Base-by-base conservation (phyloP, 73 alveolate genomes). In the Blepharisma stoltei region DNA sequence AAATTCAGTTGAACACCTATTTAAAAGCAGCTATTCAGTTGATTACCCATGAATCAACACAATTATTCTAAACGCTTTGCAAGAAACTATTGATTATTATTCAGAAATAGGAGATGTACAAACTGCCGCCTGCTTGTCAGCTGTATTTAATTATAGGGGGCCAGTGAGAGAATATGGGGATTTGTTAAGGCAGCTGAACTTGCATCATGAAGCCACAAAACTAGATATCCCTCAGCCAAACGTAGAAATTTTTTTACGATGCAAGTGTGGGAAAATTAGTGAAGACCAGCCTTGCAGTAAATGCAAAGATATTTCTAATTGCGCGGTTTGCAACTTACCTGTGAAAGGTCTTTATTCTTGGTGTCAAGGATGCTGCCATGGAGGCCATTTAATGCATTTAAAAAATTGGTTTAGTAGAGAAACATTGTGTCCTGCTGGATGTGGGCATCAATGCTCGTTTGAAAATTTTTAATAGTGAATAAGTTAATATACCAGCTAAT, bases 281-380 rank as follows among this genome's bases (percentile, higher is more conserved):
- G 73, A 60, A 60, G 73, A 60, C 23, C 46, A 38, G 45, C 14
- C 23, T 60, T 60, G 73, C 23, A 8, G 46, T 60, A 25, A 18
- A 9, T 60, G 73, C 23, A 14, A 60, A 20, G 23, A 60, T 60
- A n/a, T 9, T 25, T 71, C 67, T 44, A 43, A 77, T 25, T 82
- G 89, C 49, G 37, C 81, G 6, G 65, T 82, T 18, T 82, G 89
- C 46, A 52, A 77, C n/a, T 18, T 54, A 0, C 78, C 81, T 46
- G 89, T 82, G 44, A 82, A 70, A 65, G 83, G 83, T 14, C 53
- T 80, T 7, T 82, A 53, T 49, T 41, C 70, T 49, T 77, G 89
- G 84, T 82, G 89, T 50, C 81, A 82, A 55, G 85, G 73, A 32
- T 82, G 89, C 20, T 60, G 85, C 5, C 89, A 78, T 65, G 89